Percentiles rank a stretch among this genome's conserved stretches.
Evolutionary conservation across 2,329 filamentous ascomycete species (phyloP).

Genomic region (Elsinoe fawcettii): DNA sequence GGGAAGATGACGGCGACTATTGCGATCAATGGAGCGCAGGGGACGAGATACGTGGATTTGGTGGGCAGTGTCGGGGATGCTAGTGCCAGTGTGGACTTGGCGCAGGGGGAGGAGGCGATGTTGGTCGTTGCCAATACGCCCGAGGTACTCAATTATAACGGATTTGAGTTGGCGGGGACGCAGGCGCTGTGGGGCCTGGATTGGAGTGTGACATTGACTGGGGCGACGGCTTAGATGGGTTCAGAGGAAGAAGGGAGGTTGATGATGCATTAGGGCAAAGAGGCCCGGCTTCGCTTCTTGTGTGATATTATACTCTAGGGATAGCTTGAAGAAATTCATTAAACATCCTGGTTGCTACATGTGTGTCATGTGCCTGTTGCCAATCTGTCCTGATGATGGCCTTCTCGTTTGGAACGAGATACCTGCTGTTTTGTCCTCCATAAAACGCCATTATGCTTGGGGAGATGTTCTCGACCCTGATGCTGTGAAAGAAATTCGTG

Average conservation of each 20-base stretch:
- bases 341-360: not conserved
- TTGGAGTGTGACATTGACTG: conserved; percentile 32
- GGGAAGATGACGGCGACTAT: conserved; percentile 36
- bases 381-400: not conserved
- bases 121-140: conserved; percentile 46
- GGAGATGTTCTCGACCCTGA: conserved; percentile 9
- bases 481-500: conserved; percentile 3
- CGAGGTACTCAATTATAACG: conserved; percentile 38
- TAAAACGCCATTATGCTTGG: conserved; percentile 7
- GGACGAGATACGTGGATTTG: conserved; percentile 11
- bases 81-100: conserved; percentile 30
- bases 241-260: not conserved
- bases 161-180: conserved; percentile 31
- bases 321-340: not conserved
- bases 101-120: conserved; percentile 37
- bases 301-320: not conserved
- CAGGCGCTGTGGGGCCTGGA: conserved; percentile 33
- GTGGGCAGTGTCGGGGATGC: conserved; percentile 16
- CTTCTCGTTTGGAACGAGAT: not conserved
- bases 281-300: not conserved
- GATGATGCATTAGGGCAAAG: not conserved
- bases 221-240: conserved; percentile 20
- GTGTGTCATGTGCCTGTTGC: not conserved
- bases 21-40: conserved; percentile 32
- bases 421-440: not conserved